These are phyloP conservation scores for Vigna nakashimae DNA, from an alignment of 306 rosid species.

Conservation along the genomic window DNA sequence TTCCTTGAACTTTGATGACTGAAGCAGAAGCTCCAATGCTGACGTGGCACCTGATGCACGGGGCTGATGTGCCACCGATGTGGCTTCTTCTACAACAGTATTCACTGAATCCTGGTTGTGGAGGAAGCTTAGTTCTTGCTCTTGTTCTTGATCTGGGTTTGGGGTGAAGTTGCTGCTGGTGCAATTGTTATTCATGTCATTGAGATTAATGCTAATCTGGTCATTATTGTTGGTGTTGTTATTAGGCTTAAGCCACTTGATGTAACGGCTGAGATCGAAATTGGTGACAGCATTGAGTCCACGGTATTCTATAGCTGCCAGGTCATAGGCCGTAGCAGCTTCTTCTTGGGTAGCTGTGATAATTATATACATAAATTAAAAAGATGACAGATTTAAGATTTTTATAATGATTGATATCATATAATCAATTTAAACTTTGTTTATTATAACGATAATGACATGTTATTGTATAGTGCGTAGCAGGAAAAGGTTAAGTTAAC, in stretches of 20 bases:
- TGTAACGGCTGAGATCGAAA: slow-evolving; percentile 88
- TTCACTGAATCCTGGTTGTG: slow-evolving; percentile 32
- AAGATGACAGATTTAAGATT: not conserved
- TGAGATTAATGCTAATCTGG: slow-evolving; percentile 15
- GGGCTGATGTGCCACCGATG: slow-evolving; percentile 29
- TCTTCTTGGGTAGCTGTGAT: slow-evolving; percentile 92
- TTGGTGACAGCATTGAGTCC: slow-evolving; percentile 95
- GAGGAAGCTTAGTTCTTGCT: slow-evolving; percentile 35
- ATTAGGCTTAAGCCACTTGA: slow-evolving; percentile 72
- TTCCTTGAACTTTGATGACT: slow-evolving; percentile 77
- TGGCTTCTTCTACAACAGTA: slow-evolving; percentile 30
- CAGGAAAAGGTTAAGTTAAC: slow-evolving; percentile 26
- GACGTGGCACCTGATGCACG: slow-evolving; percentile 53
- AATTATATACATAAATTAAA: not conserved
- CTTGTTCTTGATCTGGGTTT: slow-evolving; percentile 48
- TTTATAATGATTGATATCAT: not conserved
- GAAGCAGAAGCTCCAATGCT: slow-evolving; percentile 72
- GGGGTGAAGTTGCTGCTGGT: slow-evolving; percentile 32
- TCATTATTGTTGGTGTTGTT: not conserved
- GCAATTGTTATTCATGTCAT: slow-evolving; percentile 6
- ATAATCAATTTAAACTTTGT: not conserved
- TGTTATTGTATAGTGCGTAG: not conserved
- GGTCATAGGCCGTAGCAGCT: slow-evolving; percentile 93
- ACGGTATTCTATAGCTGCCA: slow-evolving; percentile 94
- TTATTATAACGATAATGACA: not conserved